Evolutionary conservation across 805 yeast genomes (phyloP).

Genomic region (Jamesozyma rosinii): DNA sequence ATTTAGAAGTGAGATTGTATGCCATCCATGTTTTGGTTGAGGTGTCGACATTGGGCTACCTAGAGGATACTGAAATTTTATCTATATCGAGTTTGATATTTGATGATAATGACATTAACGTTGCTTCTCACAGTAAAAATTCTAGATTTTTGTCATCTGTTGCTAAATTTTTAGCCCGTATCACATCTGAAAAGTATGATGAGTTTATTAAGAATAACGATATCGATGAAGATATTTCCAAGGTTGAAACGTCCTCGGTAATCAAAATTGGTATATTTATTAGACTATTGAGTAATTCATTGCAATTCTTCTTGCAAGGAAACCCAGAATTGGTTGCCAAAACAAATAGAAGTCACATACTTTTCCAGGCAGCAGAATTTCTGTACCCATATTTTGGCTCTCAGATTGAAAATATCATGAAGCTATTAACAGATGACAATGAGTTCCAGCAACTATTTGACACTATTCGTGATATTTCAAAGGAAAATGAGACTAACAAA

Average conservation of each 20-base stretch:
- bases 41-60: constrained; percentile 49
- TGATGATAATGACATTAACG: constrained; percentile 28
- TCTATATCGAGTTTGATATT: constrained; percentile 38
- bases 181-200: constrained; percentile 34
- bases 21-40: constrained; percentile 47
- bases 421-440: constrained; percentile 19
- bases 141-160: constrained; percentile 36
- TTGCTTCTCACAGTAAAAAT: constrained; percentile 26
- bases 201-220: constrained; percentile 31
- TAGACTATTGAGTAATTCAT: constrained; percentile 21
- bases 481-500: constrained; percentile 3
- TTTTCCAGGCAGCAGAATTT: constrained; percentile 30
- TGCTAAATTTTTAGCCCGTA: constrained; percentile 43
- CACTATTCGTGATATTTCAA: constrained; percentile 1
- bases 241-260: constrained; percentile 11
- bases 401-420: constrained; percentile 18
- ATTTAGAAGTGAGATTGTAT: constrained; percentile 42
- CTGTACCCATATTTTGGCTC: constrained; percentile 22
- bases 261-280: constrained; percentile 21
- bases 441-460: constrained; percentile 10
- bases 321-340: constrained; percentile 6
- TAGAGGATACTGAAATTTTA: constrained; percentile 51
- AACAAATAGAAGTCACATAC: constrained; percentile 9
- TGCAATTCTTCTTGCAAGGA: constrained; percentile 13
- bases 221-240: constrained; percentile 10